Evolutionary conservation across 805 yeast genomes (phyloP).

Genomic region (Cyberlindnera samutprakarnensis): DNA sequence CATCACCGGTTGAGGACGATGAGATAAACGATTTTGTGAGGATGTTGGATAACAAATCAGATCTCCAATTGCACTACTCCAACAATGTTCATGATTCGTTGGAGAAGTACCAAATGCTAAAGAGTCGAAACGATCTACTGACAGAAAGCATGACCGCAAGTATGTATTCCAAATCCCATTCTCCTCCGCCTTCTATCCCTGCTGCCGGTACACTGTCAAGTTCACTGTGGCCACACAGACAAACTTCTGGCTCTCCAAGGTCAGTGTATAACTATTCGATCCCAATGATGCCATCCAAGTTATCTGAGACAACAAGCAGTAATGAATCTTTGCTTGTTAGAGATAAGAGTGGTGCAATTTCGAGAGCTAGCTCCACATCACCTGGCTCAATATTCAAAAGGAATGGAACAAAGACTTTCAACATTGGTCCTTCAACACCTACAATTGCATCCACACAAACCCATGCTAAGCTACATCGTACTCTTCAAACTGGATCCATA

Average conservation of each 20-base stretch:
- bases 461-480: slow-evolving; percentile 24
- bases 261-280: slow-evolving; percentile 9
- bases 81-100: slow-evolving; percentile 38
- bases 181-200: slow-evolving; percentile 9
- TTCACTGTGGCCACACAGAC: slow-evolving; percentile 6
- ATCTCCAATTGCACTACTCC: slow-evolving; percentile 29
- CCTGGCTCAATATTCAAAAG: slow-evolving; percentile 14
- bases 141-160: slow-evolving; percentile 51
- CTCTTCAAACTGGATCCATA: slow-evolving; percentile 3
- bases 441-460: slow-evolving; percentile 24
- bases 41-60: slow-evolving; percentile 59
- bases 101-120: slow-evolving; percentile 43
- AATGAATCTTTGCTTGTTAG: slow-evolving; percentile 14
- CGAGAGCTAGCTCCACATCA: slow-evolving; percentile 15
- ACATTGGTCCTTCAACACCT: slow-evolving; percentile 25
- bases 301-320: slow-evolving; percentile 21
- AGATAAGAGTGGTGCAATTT: slow-evolving; percentile 8
- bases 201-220: slow-evolving; percentile 5
- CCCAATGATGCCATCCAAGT: slow-evolving; percentile 23
- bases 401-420: slow-evolving; percentile 9
- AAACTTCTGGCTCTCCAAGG: slow-evolving; percentile 27
- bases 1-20: too few species aligned
- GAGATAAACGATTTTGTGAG: slow-evolving; percentile 66
- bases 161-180: slow-evolving; percentile 23
- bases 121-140: slow-evolving; percentile 44